Evolutionary conservation across 352 stramenopile species (phyloP), one percentile per base, ranked within the genome.

Genomic region (Globisporangium irregulare): DNA sequence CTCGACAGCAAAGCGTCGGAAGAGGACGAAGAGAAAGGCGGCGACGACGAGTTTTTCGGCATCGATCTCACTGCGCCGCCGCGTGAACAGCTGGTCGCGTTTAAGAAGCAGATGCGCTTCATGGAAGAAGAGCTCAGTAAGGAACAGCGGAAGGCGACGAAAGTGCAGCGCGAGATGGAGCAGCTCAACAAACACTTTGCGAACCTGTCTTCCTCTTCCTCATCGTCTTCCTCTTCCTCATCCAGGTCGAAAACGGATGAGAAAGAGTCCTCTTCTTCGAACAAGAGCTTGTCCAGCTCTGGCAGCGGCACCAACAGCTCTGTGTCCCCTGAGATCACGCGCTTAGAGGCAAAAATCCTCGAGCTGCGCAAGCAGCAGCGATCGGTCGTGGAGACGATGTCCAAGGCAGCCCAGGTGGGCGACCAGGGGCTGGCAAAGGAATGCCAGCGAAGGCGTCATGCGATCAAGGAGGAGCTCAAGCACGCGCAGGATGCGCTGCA

Each of bases 161-260:
- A 85, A 55, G 82, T 96, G 24, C 78, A 92, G 63, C 88, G 90
- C 51, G 88, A 96, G 62, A 93, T 94, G 84, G 84, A 92, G 51
- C 87, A 94, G 71, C 81, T 94, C 51, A 92, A 85, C 58, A 86
- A 89, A 61, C 86, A 94, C 54, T 78, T 92, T 36, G 70, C 77
- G 18, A 84, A 76, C 12, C 59, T 93, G 4, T 79, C 78, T 0
- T 82, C 79, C n/a, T 79, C 73, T 3, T 69, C 70, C 3, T 27
- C 53, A 41, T 64, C 62, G 27, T 70, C 66, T 22, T 79, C 80
- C 22, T 63, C 50, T 0, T 50, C 67, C 9, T 48, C 62, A 18
- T 73, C 56, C 20, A 67, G 64, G 9, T 48, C 53, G 8, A 71
- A 71, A 38, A 58, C 14, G 4, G 68, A 82, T 51, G 75, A 81